Evolutionary conservation across 139 green algal species (phyloP).

Genomic region (Auxenochlorella protothecoides): DNA sequence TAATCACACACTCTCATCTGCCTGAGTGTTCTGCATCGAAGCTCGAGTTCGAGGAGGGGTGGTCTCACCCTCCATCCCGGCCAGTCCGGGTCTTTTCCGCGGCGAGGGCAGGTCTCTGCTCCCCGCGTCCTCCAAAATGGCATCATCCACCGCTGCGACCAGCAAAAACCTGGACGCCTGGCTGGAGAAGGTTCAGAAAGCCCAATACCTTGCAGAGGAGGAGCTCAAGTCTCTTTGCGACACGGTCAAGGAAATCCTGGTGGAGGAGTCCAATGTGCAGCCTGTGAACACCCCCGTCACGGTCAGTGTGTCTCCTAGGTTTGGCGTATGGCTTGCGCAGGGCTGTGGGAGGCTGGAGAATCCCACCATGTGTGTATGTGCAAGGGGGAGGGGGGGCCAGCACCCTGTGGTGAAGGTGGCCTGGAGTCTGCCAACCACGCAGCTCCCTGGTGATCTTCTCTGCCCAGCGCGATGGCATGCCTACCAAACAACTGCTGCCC

Average conservation of each 20-base stretch:
- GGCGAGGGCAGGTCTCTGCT: neutral
- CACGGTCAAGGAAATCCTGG: slow-evolving; percentile 96
- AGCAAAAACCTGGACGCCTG: slow-evolving; percentile 69
- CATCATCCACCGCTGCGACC: neutral
- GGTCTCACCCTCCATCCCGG: too few species aligned
- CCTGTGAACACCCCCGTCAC: slow-evolving; percentile 95
- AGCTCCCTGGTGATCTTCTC: neutral
- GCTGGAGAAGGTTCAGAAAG: slow-evolving; percentile 84
- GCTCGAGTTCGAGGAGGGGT: too few species aligned
- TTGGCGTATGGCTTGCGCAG: neutral
- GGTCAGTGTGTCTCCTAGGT: slow-evolving; percentile 22
- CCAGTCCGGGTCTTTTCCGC: neutral
- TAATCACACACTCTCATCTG: too few species aligned
- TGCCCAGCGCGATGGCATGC: too few species aligned
- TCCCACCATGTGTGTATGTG: neutral
- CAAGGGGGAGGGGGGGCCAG: slow-evolving; percentile 1
- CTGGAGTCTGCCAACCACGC: neutral
- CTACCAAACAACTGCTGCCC: neutral
- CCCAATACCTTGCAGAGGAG: slow-evolving; percentile 85
- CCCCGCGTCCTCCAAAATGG: too few species aligned
- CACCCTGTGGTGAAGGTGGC: slow-evolving; percentile 2
- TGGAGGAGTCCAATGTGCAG: slow-evolving; percentile 99
- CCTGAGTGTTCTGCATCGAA: too few species aligned
- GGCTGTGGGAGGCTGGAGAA: neutral
- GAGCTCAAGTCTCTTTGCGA: slow-evolving; percentile 95